phyloP scores from a whole-genome alignment of 1,139 yeast species.

The Yamadazyma aaseri region DNA sequence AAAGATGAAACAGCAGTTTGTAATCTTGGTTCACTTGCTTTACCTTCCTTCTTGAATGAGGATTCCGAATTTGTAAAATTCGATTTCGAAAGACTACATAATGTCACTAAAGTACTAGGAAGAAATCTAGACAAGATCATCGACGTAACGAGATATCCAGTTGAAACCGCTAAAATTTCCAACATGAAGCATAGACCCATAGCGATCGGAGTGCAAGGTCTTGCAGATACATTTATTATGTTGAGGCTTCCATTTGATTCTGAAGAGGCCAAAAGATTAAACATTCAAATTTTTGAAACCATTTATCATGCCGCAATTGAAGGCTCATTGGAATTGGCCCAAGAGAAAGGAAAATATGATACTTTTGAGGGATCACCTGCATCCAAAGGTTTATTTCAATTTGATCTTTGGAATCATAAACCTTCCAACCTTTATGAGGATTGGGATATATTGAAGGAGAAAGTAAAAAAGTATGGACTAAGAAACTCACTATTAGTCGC shows the following conservation, averaged over 20 bases:
- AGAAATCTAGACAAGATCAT: conserved; percentile 74
- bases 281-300: conserved; percentile 83
- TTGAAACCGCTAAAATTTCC: conserved; percentile 63
- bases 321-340: conserved; percentile 74
- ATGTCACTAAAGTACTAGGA: conserved; percentile 70
- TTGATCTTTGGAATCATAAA: conserved; percentile 75
- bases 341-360: conserved; percentile 62
- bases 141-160: conserved; percentile 79
- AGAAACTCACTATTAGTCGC: conserved; percentile 84
- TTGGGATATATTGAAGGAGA: conserved; percentile 69
- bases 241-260: conserved; percentile 81
- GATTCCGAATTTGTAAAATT: conserved; percentile 47
- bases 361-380: conserved; percentile 80
- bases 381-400: conserved; percentile 73
- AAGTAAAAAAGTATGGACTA: conserved; percentile 61
- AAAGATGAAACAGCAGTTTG: conserved; percentile 58
- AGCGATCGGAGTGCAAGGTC: conserved; percentile 88
- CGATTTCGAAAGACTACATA: conserved; percentile 70
- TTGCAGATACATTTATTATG: conserved; percentile 81
- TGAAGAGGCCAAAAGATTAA: conserved; percentile 64
- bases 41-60: conserved; percentile 40
- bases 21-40: conserved; percentile 53
- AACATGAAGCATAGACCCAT: conserved; percentile 81
- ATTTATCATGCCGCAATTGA: conserved; percentile 86
- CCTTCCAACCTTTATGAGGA: conserved; percentile 69